These are phyloP conservation scores for Jamesozyma piceae DNA, from an alignment of 805 yeast species.

Conservation along the genomic window DNA sequence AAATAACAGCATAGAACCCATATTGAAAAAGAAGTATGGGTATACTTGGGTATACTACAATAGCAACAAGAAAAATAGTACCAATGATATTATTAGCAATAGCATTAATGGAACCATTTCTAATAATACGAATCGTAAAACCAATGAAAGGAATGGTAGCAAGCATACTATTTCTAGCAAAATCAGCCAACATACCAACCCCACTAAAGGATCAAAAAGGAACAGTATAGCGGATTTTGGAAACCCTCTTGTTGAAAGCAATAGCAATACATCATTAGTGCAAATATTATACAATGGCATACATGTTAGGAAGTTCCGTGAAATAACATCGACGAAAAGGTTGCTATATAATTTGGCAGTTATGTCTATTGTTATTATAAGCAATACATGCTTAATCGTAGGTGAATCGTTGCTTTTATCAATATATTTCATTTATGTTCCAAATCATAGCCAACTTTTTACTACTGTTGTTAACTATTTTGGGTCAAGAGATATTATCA, in stretches of 20 bases:
- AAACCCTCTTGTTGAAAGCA: too few relatives aligned
- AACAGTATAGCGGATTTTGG: not conserved
- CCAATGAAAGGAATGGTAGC: not conserved
- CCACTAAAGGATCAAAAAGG: not conserved
- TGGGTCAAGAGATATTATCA: constrained; percentile 26
- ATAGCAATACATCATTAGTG: not conserved
- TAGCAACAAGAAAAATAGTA: not conserved
- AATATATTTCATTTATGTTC: constrained; percentile 35
- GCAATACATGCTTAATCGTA: constrained; percentile 17
- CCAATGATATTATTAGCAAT: not conserved
- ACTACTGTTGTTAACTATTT: constrained; percentile 28
- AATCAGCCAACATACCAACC: not conserved
- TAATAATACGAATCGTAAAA: not conserved
- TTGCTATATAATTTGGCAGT: constrained; percentile 9
- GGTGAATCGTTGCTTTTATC: constrained; percentile 32
- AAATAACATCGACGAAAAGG: constrained; percentile 6
- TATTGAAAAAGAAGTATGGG: constrained; percentile 5
- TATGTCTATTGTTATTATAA: constrained; percentile 10
- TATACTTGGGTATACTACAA: constrained; percentile 7
- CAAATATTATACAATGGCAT: not conserved
- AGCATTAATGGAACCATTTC: not conserved
- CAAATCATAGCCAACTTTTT: constrained; percentile 27
- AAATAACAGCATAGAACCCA: constrained; percentile 2
- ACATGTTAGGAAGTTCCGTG: constrained; percentile 7
- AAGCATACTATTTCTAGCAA: not conserved